phyloP scores from a whole-genome alignment of 1,139 yeast genomes.

The Pneumocystis oryctolagi region DNA sequence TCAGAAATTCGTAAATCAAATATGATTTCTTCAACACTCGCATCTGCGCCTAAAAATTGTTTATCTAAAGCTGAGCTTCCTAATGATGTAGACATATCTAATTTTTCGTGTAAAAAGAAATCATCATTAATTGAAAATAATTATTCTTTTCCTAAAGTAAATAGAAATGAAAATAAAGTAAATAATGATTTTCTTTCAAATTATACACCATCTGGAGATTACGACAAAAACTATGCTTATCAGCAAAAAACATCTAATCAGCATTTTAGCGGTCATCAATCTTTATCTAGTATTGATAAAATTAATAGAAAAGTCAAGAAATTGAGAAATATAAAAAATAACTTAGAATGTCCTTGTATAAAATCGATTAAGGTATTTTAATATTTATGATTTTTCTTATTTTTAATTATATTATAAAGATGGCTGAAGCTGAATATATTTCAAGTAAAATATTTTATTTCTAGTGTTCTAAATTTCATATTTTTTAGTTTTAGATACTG shows the following conservation, averaged over 20 bases:
- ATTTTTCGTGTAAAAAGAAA: not conserved
- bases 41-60: not conserved
- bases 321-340: not conserved
- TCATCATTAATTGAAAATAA: not conserved
- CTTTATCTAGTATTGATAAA: not conserved
- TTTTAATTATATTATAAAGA: not conserved
- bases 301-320: not conserved
- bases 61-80: not conserved
- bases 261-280: not conserved
- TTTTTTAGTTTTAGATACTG: not conserved
- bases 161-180: not conserved
- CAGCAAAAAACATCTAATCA: not conserved
- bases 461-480: not conserved
- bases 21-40: slow-evolving; percentile 16
- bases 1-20: slow-evolving; percentile 45
- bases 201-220: not conserved
- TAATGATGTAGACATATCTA: not conserved
- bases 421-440: slow-evolving; percentile 1
- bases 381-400: not conserved
- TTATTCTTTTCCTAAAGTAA: not conserved
- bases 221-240: not conserved
- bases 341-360: not conserved
- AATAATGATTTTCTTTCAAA: not conserved
- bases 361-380: not conserved
- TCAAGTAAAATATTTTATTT: not conserved